Base-by-base conservation (phyloP, 2,329 filamentous ascomycete genomes). In the Fusarium pininemorale region DNA sequence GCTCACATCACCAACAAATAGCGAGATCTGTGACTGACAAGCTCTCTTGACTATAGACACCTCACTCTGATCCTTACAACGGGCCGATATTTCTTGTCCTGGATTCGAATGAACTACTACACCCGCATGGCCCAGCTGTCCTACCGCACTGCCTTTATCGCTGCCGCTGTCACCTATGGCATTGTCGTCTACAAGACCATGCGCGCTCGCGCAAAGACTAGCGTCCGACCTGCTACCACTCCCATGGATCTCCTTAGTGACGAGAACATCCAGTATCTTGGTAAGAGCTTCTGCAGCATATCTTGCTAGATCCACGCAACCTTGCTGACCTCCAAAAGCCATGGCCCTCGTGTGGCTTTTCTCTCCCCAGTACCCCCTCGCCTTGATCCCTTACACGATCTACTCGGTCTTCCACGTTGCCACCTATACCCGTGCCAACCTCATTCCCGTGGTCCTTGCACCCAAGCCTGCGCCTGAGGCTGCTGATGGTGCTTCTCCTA, bases 151-250 rank as follows among this genome's bases (percentile, higher is more conserved):
- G 94, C 95, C 66, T 99, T 99, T 83, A 77, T 98, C 77, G 92
- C 95, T 6, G 96, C 96, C 11, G 94, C 95, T 54, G 90, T 91
- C 56, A 98, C 96, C 16, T 99, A 99, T 84, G 96, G 96, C 75
- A 98, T 99, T 76, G 96, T 99, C 56, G 96, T 99, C 72, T 98
- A 98, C 89, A 99, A 99, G 90, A 95, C 94, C 66, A 94, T 95
- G 87, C 92, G 95, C 76, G 94, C 95, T 78, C 93, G 94, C 76
- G 89, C 93, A 78, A 93, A 94, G 88, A 88, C 91, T 56, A 92
- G 92, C 74, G 90, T 87, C 70, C 91, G 86, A 81, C 83, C 91
- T 78, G 90, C 84, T 44, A 81, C 82, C 58, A 90, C 93, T 66
- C 83, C 88, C 55, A 62, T 96, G 67, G 89, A 91, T 70, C 86